phyloP scores from a whole-genome alignment of 768 basidiomycete species.

The Phylloporus rhodoxanthus region DNA sequence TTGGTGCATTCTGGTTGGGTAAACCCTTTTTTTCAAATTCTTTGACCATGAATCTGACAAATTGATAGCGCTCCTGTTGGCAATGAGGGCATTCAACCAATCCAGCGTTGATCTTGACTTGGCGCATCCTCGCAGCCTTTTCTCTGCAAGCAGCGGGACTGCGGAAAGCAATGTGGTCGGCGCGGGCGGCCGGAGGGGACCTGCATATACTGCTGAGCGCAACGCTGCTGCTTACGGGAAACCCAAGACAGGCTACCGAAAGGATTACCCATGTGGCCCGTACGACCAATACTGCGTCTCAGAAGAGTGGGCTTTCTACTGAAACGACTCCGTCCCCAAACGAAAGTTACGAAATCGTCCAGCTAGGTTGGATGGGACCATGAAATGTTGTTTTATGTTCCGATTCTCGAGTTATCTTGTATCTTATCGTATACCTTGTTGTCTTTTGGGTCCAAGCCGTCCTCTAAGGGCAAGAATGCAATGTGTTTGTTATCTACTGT shows the following conservation, averaged over 20 bases:
- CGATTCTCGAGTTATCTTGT: conserved; percentile 20
- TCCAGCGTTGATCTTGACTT: conserved; percentile 25
- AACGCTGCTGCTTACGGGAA: conserved; percentile 28
- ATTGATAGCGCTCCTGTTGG: conserved; percentile 37
- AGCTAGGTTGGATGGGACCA: conserved; percentile 1
- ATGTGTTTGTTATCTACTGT: background rate
- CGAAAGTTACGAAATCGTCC: background rate
- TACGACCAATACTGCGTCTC: conserved; percentile 64
- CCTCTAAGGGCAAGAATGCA: conserved; percentile 18
- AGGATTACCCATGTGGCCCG: conserved; percentile 50
- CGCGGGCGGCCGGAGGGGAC: conserved; percentile 26
- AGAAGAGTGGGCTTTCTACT: conserved; percentile 60
- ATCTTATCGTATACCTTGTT: conserved; percentile 10
- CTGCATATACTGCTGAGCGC: conserved; percentile 23
- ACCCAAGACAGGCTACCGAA: conserved; percentile 29
- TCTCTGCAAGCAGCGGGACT: conserved; percentile 31
- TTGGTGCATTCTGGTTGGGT: conserved; percentile 78
- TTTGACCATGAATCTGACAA: conserved; percentile 2
- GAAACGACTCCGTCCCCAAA: conserved; percentile 6
- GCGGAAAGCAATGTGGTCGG: conserved; percentile 32
- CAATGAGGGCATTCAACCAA: conserved; percentile 36
- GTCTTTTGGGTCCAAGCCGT: background rate
- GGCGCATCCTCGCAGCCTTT: conserved; percentile 27
- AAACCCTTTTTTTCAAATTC: conserved; percentile 20
- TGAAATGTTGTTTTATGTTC: conserved; percentile 9